Percentiles rank a stretch among this genome's conserved stretches.
Evolutionary conservation across 345 rosid genomes (phyloP).

Genomic region (Dovyalis caffra): DNA sequence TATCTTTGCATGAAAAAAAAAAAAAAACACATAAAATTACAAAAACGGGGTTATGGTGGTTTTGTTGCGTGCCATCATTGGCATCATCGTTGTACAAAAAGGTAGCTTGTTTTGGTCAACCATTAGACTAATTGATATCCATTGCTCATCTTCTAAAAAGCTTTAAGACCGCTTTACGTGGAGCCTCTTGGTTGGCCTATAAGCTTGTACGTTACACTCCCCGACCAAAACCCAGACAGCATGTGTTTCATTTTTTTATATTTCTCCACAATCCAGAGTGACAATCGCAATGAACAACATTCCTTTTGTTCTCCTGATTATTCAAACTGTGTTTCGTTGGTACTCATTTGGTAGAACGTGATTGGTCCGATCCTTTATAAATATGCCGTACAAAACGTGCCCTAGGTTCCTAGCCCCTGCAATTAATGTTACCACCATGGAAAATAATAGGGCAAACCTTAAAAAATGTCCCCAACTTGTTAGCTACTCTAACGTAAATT

Average conservation of each 20-base stretch:
- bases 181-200: slow-evolving; percentile 18
- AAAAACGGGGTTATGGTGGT: neutral
- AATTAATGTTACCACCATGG: neutral
- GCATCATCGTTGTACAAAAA: slow-evolving; percentile 27
- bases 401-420: neutral
- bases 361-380: neutral
- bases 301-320: slow-evolving; percentile 8
- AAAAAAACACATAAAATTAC: neutral
- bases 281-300: slow-evolving; percentile 1
- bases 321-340: slow-evolving; percentile 6
- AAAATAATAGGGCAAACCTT: no score
- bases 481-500: no score
- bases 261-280: neutral
- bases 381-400: neutral
- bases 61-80: slow-evolving; percentile 20
- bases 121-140: slow-evolving; percentile 1
- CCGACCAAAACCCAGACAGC: slow-evolving; percentile 16
- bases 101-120: slow-evolving; percentile 23
- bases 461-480: no score
- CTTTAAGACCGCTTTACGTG: slow-evolving; percentile 7
- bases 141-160: neutral
- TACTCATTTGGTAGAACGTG: slow-evolving; percentile 21
- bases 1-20: slow-evolving; percentile 23
- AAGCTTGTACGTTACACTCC: neutral
- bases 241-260: neutral